phyloP scores from a whole-genome alignment of 805 yeast genomes.

The Pichia rugopelliculosa region DNA sequence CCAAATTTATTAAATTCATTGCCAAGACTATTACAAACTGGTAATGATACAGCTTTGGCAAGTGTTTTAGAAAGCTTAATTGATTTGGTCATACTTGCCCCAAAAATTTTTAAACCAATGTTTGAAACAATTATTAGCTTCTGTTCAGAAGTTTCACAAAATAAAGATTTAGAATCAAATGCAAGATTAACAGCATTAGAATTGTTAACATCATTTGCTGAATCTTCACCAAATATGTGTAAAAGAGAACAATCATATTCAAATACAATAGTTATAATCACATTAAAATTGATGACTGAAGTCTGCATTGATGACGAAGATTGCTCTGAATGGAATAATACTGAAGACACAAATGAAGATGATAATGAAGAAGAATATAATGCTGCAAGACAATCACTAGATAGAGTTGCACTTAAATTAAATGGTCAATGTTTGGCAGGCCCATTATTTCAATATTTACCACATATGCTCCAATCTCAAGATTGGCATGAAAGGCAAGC shows the following conservation, averaged over 20 bases:
- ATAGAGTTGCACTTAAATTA: constrained; percentile 76
- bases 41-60: constrained; percentile 75
- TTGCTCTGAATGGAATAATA: constrained; percentile 66
- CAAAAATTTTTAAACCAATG: constrained; percentile 88
- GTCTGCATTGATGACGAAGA: constrained; percentile 75
- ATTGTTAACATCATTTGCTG: constrained; percentile 82
- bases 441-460: constrained; percentile 80
- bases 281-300: constrained; percentile 83
- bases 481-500: constrained; percentile 96
- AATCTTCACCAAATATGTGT: constrained; percentile 94
- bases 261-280: constrained; percentile 59
- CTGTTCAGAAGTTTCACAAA: constrained; percentile 74
- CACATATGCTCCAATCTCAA: constrained; percentile 67
- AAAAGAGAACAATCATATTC: constrained; percentile 69
- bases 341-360: constrained; percentile 67
- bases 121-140: constrained; percentile 83
- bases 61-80: constrained; percentile 84
- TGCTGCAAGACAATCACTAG: constrained; percentile 92
- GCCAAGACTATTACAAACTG: constrained; percentile 73
- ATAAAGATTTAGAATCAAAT: constrained; percentile 67
- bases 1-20: constrained; percentile 82
- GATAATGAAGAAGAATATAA: constrained; percentile 76
- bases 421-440: constrained; percentile 80
- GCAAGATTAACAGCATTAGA: constrained; percentile 87
- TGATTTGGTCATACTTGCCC: constrained; percentile 88